phyloP scores from a whole-genome alignment of 371 early-diverging fungal genomes.

The Mucor piriformis region DNA sequence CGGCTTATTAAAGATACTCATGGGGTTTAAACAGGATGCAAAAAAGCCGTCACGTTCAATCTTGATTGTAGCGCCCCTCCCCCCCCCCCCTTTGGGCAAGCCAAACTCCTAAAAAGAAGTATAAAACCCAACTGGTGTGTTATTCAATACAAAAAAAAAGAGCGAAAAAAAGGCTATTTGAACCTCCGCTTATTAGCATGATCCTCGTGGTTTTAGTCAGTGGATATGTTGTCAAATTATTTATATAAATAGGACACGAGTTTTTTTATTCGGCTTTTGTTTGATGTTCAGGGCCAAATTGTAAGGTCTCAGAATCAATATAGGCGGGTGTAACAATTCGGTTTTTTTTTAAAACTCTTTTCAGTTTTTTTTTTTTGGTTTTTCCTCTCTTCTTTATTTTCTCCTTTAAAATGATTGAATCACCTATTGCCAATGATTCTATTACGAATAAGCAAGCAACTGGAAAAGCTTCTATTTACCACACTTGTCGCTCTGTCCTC shows the following conservation, averaged over 20 bases:
- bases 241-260: slow-evolving; percentile 7
- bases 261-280: neutral
- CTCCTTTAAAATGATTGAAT: slow-evolving; percentile 26
- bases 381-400: slow-evolving; percentile 5
- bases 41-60: neutral
- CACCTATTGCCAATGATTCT: slow-evolving; percentile 33
- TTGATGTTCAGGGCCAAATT: slow-evolving; percentile 8
- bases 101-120: neutral
- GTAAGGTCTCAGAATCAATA: slow-evolving; percentile 17
- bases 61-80: neutral
- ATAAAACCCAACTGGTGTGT: neutral
- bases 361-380: slow-evolving; percentile 3
- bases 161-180: too few relatives aligned
- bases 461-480: slow-evolving; percentile 62
- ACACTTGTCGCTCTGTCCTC: slow-evolving; percentile 62
- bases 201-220: slow-evolving; percentile 6
- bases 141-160: neutral
- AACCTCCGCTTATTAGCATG: slow-evolving; percentile 7
- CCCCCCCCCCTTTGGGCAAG: too few relatives aligned
- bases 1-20: too few relatives aligned
- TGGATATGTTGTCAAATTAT: slow-evolving; percentile 5
- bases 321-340: slow-evolving; percentile 28
- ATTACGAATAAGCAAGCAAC: slow-evolving; percentile 40
- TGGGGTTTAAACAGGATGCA: too few relatives aligned
- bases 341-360: slow-evolving; percentile 1